These are phyloP conservation scores for Spathaspora arborariae DNA, from an alignment of 805 yeast species.

Conservation along the genomic window DNA sequence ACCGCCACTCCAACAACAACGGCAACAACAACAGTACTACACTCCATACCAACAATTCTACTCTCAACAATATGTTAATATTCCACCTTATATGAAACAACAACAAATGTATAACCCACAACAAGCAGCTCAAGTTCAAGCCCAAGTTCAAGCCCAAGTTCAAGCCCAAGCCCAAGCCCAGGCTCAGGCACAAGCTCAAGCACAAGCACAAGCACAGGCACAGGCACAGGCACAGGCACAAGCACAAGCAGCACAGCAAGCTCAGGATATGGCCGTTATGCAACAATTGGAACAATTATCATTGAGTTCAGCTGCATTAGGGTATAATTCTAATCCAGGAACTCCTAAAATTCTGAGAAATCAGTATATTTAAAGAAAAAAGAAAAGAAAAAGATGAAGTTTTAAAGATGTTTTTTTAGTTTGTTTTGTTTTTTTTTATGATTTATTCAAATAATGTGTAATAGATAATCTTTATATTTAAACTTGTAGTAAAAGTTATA, in stretches of 20 bases:
- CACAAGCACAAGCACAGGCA: slow-evolving; percentile 4
- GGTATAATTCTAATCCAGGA: slow-evolving; percentile 42
- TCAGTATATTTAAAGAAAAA: slow-evolving; percentile 17
- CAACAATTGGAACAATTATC: slow-evolving; percentile 45
- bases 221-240: slow-evolving; percentile 12
- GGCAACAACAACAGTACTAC: slow-evolving; percentile 2
- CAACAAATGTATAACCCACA: slow-evolving; percentile 3
- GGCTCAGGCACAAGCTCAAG: slow-evolving; percentile 10
- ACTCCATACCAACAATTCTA: slow-evolving; percentile 3
- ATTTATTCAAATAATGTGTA: slow-evolving; percentile 1
- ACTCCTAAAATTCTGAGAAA: slow-evolving; percentile 28
- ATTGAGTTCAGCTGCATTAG: slow-evolving; percentile 44
- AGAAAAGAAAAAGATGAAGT: background rate
- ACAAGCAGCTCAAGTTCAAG: slow-evolving; percentile 2
- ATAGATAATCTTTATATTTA: slow-evolving; percentile 1
- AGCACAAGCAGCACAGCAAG: slow-evolving; percentile 14
- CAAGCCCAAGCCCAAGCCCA: slow-evolving; percentile 12
- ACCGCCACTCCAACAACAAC: slow-evolving; percentile 1
- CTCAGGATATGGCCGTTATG: slow-evolving; percentile 33
- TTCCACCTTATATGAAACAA: slow-evolving; percentile 5
- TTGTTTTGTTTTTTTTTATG: background rate
- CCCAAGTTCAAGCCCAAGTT: slow-evolving; percentile 3
- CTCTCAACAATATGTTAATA: slow-evolving; percentile 3
- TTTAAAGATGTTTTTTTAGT: slow-evolving; percentile 1
- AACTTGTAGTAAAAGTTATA: background rate